A percentile compares a stretch with the other conserved stretches of the same genome.
phyloP scores from a whole-genome alignment of 2,329 filamentous ascomycete genomes.

The Botrytis cinerea region DNA sequence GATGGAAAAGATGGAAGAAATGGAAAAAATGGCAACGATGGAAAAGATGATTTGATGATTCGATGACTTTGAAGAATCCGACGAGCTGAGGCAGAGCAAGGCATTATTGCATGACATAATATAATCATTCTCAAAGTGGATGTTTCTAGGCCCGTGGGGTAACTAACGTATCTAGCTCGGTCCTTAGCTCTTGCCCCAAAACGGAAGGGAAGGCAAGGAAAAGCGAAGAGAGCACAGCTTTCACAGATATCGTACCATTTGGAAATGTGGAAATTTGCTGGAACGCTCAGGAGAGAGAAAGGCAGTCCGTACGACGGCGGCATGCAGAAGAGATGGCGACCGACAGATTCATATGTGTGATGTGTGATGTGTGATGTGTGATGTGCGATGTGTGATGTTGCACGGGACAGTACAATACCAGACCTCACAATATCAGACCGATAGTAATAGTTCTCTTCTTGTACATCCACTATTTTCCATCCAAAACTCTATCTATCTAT shows the following conservation, averaged over 20 bases:
- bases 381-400: background rate
- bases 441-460: background rate
- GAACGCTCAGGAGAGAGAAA: too few species aligned
- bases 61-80: background rate
- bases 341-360: background rate
- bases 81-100: background rate
- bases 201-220: background rate
- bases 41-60: background rate
- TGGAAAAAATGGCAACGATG: background rate
- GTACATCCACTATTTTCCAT: background rate
- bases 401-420: background rate
- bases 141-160: background rate
- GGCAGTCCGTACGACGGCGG: background rate
- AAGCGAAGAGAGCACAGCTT: background rate
- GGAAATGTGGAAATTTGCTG: background rate
- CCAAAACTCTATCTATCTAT: too few species aligned
- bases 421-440: background rate
- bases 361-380: background rate
- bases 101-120: background rate
- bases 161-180: background rate
- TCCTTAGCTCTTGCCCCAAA: background rate
- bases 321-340: background rate
- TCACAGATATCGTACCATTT: background rate
- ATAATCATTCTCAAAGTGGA: background rate
- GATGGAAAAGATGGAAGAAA: background rate